Evolutionary conservation across 129 eudicot genomes (phyloP), one percentile per base, ranked within the genome.

Genomic region (Solidago caesia): DNA sequence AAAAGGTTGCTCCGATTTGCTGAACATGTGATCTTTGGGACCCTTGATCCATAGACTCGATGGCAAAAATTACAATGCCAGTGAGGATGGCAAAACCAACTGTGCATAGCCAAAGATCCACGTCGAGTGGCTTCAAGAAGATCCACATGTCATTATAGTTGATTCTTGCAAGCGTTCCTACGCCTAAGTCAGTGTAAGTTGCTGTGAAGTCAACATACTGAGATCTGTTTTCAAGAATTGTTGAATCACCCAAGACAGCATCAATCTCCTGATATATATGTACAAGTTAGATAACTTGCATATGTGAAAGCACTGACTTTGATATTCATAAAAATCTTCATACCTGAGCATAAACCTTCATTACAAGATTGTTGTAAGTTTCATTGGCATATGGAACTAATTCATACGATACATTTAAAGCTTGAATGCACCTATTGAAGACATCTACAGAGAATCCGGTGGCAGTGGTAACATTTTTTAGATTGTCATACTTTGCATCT

Each of bases 401-500:
- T 5, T 81, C 79, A 42, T 69, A 85, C 2, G 81, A 73, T 39
- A 77, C 79, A 2, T 44, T 70, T 25, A 78, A 80, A 14, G 29
- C 9, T 9, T 6, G 59, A 59, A 85, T 71, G 52, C 78, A 67
- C 21, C 85, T 80, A 7, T 53, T 27, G 62, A 87, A 87, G 14
- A 89, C 87, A 47, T 85, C 96, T 44, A 78, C 63, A 16, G 87
- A 84, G 71, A 67, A 89, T 1, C 96, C 96, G 0, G 45, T 51
- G 41, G 62, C 55, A 7, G 7, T 76, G 13, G 77, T 46, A 7
- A 9, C 15, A 9, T 73, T 66, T 14, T 52, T 76, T 42, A 57
- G 69, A 64, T 21, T 42, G 51, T 82, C 83, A 7, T 9, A 1
- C 7, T 56, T 0, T 41, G 70, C 63, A 39, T 43, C 45, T 44